Base-by-base conservation (phyloP, 2,329 filamentous ascomycete species). In the Meredithiella fracta region DNA sequence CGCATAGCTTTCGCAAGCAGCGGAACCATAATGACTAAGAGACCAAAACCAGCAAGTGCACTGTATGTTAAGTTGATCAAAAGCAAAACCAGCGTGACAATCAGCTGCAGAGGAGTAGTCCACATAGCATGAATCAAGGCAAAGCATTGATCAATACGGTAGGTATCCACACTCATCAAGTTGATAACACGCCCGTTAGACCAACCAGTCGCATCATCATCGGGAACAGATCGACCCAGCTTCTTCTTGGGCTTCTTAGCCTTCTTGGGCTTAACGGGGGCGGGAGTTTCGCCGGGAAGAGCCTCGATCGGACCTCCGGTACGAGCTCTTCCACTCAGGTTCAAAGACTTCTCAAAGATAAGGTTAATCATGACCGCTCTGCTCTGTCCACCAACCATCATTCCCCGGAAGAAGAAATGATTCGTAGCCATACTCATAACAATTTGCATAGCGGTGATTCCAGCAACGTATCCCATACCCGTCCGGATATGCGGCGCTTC, bases 141-240 rank as follows among this genome's bases (percentile, higher is more conserved):
- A 40, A 79, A 87, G 1, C 89, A 89, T 65, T 89, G 85, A 63
- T 97, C 90, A 59, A 98, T 75, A 61, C 91, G 87, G 67, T 94
- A 94, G 0, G 90, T 94, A 65, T 97, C 91, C 47, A 92, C 88
- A 59, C 87, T 91, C 90, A 97, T 96, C 62, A 97, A 66, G 62
- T 94, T 94, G 65, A 92, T 81, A 54, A 97, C 87, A 60, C 88
- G 81, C 22, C 92, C 92, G 63, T 96, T 97, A 57, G 83, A 83
- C 91, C 91, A 97, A 23, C 91, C 92, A 22, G 79, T 73, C 2
- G 84, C 86, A 3, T 79, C 80, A 20, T 83, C 70, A 2, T 75
- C 78, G 2, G 72, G 67, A 47, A 70, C 69, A 3, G 66, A 62
- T 4, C 63, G 61, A 2, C 67, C 67, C 42, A 68, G 66, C 3